Base-by-base conservation (phyloP, 257 asterid genomes). In the Nicotiana tomentosiformis region DNA sequence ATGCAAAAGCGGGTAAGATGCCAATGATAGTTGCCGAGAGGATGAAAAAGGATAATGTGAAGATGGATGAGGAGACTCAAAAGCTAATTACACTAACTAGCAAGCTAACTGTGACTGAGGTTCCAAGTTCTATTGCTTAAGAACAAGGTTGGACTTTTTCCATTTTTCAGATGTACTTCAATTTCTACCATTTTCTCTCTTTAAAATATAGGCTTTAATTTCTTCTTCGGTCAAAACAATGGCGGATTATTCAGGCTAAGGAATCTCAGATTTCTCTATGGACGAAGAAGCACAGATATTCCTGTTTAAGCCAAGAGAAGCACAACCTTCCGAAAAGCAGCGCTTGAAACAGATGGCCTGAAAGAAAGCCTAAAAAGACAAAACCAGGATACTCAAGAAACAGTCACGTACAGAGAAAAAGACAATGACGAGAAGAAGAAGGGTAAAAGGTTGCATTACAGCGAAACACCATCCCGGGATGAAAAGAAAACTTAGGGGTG, bases 31-130 rank as follows among this genome's bases (percentile, higher is more conserved):
- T 96, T 84, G 92, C 87, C 11, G 98, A 96, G 89, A 89, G 98
- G 93, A 96, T 96, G 98, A 85, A 90, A 86, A 91, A 84, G 91
- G 99, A 96, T 77, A 84, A 86, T 39, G 94, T 93, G 33, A 84
- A 82, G 87, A 69, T 90, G 89, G 89, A 93, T 26, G 92, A 88
- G 76, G 97, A 94, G 76, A 93, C 95, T 10, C 77, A 60, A 88
- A 85, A 87, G 82, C 90, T 94, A 30, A 58, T 96, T 33, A 87
- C 84, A 26, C 55, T 83, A 29, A 96, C 97, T 0, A 90, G 95
- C 88, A 91, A 88, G 88, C 84, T 94, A 96, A 89, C 92, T 53
- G 89, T 93, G 3, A 81, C 92, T 85, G 97, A 94, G 81, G 87
- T 96, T 86, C 93, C 92, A 5, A 87, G 77, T 58, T 85, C 61